Percentiles rank a stretch among this genome's conserved stretches.
Conservation (phyloP, 176 grass and related monocot species). For the Neostapfia colusana region DNA sequence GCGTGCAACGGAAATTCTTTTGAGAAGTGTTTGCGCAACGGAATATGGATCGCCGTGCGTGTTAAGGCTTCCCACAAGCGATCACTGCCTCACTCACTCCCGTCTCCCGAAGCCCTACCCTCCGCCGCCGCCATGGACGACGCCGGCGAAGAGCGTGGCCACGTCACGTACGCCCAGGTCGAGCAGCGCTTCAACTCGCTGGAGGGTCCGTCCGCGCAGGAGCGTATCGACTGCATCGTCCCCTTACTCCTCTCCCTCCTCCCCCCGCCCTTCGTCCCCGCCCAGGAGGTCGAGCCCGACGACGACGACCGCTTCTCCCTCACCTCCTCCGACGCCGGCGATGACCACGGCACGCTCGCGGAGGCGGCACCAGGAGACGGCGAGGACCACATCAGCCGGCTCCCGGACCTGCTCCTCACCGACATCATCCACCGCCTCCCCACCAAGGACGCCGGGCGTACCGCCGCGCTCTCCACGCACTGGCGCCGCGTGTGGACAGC, state of each 20-base stretch:
- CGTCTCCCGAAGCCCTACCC: slow-evolving; percentile 9
- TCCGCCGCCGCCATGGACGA: slow-evolving; percentile 26
- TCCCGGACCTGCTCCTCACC: slow-evolving; percentile 23
- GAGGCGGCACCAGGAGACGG: slow-evolving; percentile 6
- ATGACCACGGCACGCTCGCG: background rate
- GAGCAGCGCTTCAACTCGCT: background rate
- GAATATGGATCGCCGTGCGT: too few relatives aligned
- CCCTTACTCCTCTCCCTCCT: slow-evolving; percentile 11
- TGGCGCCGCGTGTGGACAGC: slow-evolving; percentile 11
- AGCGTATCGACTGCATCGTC: background rate
- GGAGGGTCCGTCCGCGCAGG: slow-evolving; percentile 25
- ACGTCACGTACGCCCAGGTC: background rate
- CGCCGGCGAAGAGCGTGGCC: background rate
- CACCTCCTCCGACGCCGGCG: slow-evolving; percentile 3
- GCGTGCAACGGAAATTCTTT: too few relatives aligned
- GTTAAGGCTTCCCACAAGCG: background rate
- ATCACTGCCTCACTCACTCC: background rate
- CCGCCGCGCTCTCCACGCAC: slow-evolving; percentile 18
- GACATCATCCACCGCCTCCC: slow-evolving; percentile 22
- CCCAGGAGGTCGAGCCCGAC: slow-evolving; percentile 14
- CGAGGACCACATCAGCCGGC: slow-evolving; percentile 20
- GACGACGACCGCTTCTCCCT: slow-evolving; percentile 27
- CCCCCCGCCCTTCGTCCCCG: slow-evolving; percentile 26
- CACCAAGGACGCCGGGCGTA: slow-evolving; percentile 23
- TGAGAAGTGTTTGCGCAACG: too few relatives aligned